Evolutionary conservation across 192 early-diverging fungal species (phyloP).

Genomic region (Rhizoclosmatium globosum): DNA sequence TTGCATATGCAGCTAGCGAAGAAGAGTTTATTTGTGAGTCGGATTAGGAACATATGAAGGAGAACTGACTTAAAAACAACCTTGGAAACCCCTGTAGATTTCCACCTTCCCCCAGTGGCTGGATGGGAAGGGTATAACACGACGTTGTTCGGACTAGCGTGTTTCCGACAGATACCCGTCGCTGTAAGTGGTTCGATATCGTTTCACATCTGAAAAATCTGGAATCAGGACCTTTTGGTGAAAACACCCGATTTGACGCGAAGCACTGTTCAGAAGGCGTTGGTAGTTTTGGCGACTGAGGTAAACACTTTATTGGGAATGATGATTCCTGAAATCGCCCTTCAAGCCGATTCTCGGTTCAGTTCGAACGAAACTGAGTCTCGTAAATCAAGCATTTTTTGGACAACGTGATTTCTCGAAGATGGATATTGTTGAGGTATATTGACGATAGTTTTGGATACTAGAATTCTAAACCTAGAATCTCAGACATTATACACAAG

Average conservation of each 20-base stretch:
- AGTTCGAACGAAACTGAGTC: conserved; percentile 73
- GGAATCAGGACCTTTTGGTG: conserved; percentile 66
- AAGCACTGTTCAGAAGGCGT: conserved; percentile 82
- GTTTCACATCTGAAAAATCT: background rate
- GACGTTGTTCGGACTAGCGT: conserved; percentile 84
- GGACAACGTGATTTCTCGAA: conserved; percentile 81
- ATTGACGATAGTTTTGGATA: background rate
- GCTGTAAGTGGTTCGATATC: conserved; percentile 49
- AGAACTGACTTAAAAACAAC: background rate
- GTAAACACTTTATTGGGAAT: conserved; percentile 35
- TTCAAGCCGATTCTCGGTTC: conserved; percentile 73
- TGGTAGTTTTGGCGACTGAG: conserved; percentile 77
- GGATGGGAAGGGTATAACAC: conserved; percentile 64
- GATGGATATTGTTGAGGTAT: conserved; percentile 72
- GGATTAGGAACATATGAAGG: too few species aligned
- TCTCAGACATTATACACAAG: conserved; percentile 71
- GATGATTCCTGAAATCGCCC: background rate
- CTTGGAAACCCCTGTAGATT: conserved; percentile 50
- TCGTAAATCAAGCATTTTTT: conserved; percentile 84
- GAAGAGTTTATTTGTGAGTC: conserved; percentile 77
- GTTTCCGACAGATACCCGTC: conserved; percentile 79
- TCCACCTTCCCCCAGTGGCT: conserved; percentile 80
- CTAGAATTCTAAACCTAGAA: conserved; percentile 21
- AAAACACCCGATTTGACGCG: conserved; percentile 80
- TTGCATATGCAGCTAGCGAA: conserved; percentile 53